Conservation (phyloP, 2,329 filamentous ascomycete genomes). For the Fusarium compactum region DNA sequence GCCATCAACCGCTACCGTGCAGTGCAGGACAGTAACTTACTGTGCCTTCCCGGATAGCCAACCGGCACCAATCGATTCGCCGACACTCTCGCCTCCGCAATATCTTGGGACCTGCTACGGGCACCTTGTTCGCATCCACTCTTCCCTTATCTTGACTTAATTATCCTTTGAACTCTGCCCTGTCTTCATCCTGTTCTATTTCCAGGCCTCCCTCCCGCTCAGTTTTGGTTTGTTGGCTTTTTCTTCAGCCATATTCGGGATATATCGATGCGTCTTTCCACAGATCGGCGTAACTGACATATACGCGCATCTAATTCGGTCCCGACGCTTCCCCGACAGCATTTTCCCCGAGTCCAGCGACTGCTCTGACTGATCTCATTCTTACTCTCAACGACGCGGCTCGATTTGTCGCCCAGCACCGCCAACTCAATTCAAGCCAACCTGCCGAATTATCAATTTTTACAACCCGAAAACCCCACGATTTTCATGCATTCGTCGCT, state of each 20-base stretch:
- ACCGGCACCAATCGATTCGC: constrained; percentile 44
- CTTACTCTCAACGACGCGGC: background rate
- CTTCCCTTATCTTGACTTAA: constrained; percentile 39
- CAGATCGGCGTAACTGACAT: constrained; percentile 3
- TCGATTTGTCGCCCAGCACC: constrained; percentile 1
- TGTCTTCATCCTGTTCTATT: constrained; percentile 27
- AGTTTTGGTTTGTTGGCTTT: constrained; percentile 6
- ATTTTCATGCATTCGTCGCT: constrained; percentile 46
- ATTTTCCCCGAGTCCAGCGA: constrained; percentile 9
- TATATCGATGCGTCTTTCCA: constrained; percentile 1
- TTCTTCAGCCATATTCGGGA: constrained; percentile 13
- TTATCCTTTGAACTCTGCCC: constrained; percentile 27
- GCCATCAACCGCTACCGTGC: constrained; percentile 27
- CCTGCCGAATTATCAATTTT: background rate
- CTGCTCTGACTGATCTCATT: constrained; percentile 5
- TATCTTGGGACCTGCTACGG: constrained; percentile 47
- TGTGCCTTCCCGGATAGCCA: constrained; percentile 39
- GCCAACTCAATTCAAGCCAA: constrained; percentile 1
- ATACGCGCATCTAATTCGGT: constrained; percentile 2
- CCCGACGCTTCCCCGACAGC: constrained; percentile 11
- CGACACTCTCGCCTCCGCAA: constrained; percentile 48
- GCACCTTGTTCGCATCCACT: constrained; percentile 46
- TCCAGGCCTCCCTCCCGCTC: constrained; percentile 13
- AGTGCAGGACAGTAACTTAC: constrained; percentile 21
- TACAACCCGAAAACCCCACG: constrained; percentile 6